A percentile compares a stretch with the other conserved stretches of the same genome.
Conservation (phyloP, 1,284 basidiomycete species). For the Megacollybia platyphylla region DNA sequence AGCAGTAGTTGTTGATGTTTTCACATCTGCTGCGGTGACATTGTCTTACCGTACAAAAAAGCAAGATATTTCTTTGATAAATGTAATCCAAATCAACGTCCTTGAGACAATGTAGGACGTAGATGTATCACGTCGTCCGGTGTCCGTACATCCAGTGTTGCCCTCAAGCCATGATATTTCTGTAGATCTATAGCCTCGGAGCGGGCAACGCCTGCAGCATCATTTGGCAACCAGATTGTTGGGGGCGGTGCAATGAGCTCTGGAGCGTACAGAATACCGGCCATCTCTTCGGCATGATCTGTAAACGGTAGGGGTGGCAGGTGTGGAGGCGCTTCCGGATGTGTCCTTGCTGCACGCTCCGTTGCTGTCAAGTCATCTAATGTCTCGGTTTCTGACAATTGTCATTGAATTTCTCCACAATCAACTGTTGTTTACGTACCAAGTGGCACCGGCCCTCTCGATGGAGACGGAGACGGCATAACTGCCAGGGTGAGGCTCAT, state of each 20-base stretch:
- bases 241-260: conserved; percentile 65
- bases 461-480: conserved; percentile 43
- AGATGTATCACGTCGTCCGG: conserved; percentile 21
- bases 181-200: conserved; percentile 61
- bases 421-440: conserved; percentile 27
- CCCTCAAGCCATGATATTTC: conserved; percentile 53
- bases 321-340: conserved; percentile 57
- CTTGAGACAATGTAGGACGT: not conserved
- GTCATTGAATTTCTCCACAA: not conserved
- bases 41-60: not conserved
- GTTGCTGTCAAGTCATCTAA: conserved; percentile 69
- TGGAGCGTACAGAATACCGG: conserved; percentile 67
- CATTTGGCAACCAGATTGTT: conserved; percentile 72
- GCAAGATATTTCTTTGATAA: not conserved
- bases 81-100: not conserved
- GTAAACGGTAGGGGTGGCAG: conserved; percentile 56
- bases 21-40: not conserved
- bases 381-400: conserved; percentile 42
- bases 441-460: conserved; percentile 50
- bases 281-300: conserved; percentile 65
- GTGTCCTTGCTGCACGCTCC: conserved; percentile 63
- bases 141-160: conserved; percentile 48
- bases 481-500: conserved; percentile 67
- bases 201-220: conserved; percentile 54
- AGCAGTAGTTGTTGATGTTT: no score